A percentile compares a stretch with the other conserved stretches of the same genome.
These are phyloP conservation scores for Nemania sp. DNA, from an alignment of 2,329 filamentous ascomycete genomes.

Conservation along the genomic window DNA sequence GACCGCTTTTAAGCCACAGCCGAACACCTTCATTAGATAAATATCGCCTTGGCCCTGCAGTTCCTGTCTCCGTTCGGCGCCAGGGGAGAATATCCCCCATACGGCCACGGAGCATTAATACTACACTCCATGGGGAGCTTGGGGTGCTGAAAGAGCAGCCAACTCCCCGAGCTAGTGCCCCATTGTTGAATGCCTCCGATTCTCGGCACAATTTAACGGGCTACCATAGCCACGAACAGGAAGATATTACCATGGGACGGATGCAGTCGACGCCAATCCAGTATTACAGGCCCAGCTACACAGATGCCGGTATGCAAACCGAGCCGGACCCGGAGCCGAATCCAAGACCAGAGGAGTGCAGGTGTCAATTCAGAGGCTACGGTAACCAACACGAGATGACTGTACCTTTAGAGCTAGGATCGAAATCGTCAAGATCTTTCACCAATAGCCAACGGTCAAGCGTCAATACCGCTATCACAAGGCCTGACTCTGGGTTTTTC, in stretches of 20 bases:
- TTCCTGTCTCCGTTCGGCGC: constrained; percentile 35
- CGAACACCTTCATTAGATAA: constrained; percentile 26
- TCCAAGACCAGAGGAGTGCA: constrained; percentile 16
- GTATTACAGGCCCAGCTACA: constrained; percentile 39
- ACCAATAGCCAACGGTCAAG: constrained; percentile 46
- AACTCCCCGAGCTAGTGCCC: constrained; percentile 29
- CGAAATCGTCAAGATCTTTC: constrained; percentile 1
- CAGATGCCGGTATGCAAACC: constrained; percentile 48
- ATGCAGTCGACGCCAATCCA: neutral
- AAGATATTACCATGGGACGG: neutral
- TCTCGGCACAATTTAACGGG: neutral
- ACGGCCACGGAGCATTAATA: constrained; percentile 44
- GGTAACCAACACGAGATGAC: constrained; percentile 38
- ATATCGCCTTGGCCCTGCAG: constrained; percentile 17
- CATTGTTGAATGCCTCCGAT: constrained; percentile 9
- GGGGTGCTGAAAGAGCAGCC: constrained; percentile 44
- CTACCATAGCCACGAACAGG: constrained; percentile 25
- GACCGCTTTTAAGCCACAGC: constrained; percentile 20
- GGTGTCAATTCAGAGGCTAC: constrained; percentile 11
- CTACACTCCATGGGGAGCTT: constrained; percentile 33
- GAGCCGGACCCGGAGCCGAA: constrained; percentile 38
- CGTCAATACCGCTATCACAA: constrained; percentile 43
- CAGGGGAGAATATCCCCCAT: constrained; percentile 36
- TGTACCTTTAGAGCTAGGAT: constrained; percentile 37
- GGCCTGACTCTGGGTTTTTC: constrained; percentile 39